Evolutionary conservation across 805 yeast genomes (phyloP).

Genomic region (Metschnikowia gruessii): DNA sequence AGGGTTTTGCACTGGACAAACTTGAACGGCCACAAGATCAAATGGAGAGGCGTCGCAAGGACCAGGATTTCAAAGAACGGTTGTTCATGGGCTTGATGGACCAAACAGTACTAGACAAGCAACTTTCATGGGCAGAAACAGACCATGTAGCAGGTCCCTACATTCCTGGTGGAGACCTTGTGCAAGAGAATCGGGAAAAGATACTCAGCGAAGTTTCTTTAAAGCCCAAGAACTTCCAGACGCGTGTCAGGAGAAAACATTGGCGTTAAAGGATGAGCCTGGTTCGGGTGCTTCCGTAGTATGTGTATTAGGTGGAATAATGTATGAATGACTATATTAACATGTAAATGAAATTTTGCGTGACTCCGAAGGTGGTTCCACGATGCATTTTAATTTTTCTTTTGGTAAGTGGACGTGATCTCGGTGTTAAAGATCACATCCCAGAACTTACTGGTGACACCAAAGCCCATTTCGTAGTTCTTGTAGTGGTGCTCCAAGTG

Average conservation of each 20-base stretch:
- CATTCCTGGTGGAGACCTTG: background rate
- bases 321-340: conserved; percentile 1
- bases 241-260: background rate
- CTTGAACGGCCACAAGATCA: conserved; percentile 1
- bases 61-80: conserved; percentile 8
- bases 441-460: conserved; percentile 94
- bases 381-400: conserved; percentile 25
- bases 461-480: conserved; percentile 94
- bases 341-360: background rate
- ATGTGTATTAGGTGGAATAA: background rate
- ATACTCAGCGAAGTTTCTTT: conserved; percentile 3
- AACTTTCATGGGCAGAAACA: conserved; percentile 9
- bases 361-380: background rate
- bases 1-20: background rate
- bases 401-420: conserved; percentile 50
- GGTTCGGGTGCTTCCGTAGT: background rate
- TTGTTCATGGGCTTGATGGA: conserved; percentile 10
- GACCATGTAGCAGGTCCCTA: background rate
- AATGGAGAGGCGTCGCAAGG: conserved; percentile 1
- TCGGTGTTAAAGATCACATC: conserved; percentile 87
- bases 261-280: no score
- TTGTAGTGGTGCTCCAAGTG: conserved; percentile 98
- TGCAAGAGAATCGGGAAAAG: background rate
- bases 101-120: conserved; percentile 8
- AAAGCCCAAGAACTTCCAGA: conserved; percentile 2